phyloP scores from a whole-genome alignment of 345 rosid species.

The Brassica rapa region DNA sequence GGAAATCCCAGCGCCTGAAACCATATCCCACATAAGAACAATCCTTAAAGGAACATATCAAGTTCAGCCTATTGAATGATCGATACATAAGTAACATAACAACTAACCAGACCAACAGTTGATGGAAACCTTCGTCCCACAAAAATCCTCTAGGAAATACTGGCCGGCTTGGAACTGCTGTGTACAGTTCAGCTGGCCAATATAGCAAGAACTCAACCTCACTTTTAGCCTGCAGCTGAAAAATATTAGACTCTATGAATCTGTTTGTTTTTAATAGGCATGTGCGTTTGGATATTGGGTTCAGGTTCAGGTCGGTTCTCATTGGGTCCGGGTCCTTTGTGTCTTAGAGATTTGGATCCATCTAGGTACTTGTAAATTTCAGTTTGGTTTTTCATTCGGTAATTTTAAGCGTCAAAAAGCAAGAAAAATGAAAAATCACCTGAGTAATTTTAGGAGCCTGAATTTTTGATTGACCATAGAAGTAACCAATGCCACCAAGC shows the following conservation, averaged over 20 bases:
- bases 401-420: too few species aligned
- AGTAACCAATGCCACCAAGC: conserved; percentile 96
- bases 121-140: conserved; percentile 99
- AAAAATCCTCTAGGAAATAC: conserved; percentile 87
- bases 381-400: too few species aligned
- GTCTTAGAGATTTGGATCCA: too few species aligned
- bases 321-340: too few species aligned
- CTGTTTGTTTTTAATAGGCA: conserved; percentile 12
- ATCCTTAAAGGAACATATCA: background rate
- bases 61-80: conserved; percentile 5
- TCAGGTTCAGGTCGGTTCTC: too few species aligned
- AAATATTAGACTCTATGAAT: conserved; percentile 36
- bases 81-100: background rate
- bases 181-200: conserved; percentile 95
- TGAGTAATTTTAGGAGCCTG: conserved; percentile 49
- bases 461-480: conserved; percentile 86
- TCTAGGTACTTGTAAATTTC: too few species aligned
- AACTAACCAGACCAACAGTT: conserved; percentile 77
- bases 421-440: conserved; percentile 50
- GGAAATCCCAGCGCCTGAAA: conserved; percentile 89
- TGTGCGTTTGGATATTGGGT: too few species aligned
- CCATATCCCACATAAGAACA: background rate
- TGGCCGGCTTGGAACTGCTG: conserved; percentile 95
- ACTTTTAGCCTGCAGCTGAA: conserved; percentile 54
- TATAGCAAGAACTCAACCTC: conserved; percentile 58